Evolutionary conservation across 2,329 filamentous ascomycete species (phyloP).

Genomic region (Penicillium corylophilum): DNA sequence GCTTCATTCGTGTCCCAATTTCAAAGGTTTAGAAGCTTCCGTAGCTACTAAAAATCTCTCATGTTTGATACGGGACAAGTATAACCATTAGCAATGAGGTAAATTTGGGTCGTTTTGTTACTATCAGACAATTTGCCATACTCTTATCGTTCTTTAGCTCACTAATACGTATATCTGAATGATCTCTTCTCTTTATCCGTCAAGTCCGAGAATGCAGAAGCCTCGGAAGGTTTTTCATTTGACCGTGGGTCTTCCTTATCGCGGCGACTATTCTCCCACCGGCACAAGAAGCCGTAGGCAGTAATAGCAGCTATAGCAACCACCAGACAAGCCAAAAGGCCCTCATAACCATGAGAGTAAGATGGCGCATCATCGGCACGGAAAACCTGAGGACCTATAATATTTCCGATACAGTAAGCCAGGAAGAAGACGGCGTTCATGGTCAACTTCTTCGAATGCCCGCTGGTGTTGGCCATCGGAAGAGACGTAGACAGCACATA

Average conservation of each 20-base stretch:
- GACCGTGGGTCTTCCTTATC: constrained; percentile 8
- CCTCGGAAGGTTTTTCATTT: constrained; percentile 6
- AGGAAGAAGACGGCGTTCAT: constrained; percentile 29
- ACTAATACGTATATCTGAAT: constrained; percentile 25
- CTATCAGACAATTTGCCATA: too few relatives aligned
- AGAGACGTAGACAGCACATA: constrained; percentile 35
- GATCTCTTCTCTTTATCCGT: constrained; percentile 25
- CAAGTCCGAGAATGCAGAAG: constrained; percentile 20
- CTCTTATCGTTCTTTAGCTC: not conserved
- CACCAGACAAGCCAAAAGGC: constrained; percentile 19
- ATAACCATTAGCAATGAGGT: too few relatives aligned
- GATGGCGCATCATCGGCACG: constrained; percentile 18
- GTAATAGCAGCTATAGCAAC: constrained; percentile 19
- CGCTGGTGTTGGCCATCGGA: constrained; percentile 28
- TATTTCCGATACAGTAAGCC: constrained; percentile 28
- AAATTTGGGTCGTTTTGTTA: too few relatives aligned
- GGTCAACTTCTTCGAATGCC: constrained; percentile 30
- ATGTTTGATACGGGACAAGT: too few relatives aligned
- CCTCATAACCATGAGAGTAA: constrained; percentile 23
- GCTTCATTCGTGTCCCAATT: not conserved
- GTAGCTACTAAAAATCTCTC: too few relatives aligned
- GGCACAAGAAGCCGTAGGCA: constrained; percentile 22
- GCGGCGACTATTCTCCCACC: constrained; percentile 21
- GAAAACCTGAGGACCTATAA: constrained; percentile 19
- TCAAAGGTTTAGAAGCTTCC: too few relatives aligned